Evolutionary conservation across 768 basidiomycete genomes (phyloP).

Genomic region (Boletus rex-veris): DNA sequence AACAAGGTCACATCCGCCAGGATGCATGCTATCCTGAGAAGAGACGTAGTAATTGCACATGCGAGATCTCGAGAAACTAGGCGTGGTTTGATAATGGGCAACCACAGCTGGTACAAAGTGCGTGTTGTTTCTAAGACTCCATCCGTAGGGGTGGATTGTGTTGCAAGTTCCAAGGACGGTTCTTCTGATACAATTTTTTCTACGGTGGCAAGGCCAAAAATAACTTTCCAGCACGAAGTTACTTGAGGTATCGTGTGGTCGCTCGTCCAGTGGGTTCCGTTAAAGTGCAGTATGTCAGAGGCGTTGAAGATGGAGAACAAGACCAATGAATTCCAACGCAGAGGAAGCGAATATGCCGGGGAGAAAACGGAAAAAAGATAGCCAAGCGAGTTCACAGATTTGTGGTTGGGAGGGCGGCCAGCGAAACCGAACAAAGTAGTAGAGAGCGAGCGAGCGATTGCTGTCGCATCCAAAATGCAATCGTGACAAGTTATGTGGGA

Average conservation of each 20-base stretch:
- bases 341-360: constrained; percentile 25
- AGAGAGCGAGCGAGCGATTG: constrained; percentile 15
- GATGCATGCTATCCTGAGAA: constrained; percentile 44
- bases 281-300: background rate
- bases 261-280: background rate
- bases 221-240: constrained; percentile 36
- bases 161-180: background rate
- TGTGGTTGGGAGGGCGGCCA: background rate
- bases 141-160: background rate
- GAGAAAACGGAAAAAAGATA: constrained; percentile 26
- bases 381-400: background rate
- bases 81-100: constrained; percentile 16
- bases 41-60: constrained; percentile 37
- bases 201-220: constrained; percentile 40
- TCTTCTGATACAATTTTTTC: constrained; percentile 27
- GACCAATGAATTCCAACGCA: constrained; percentile 43
- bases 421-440: constrained; percentile 5
- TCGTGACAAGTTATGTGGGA: background rate
- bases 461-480: constrained; percentile 5
- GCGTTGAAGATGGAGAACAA: constrained; percentile 36
- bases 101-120: constrained; percentile 44
- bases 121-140: constrained; percentile 28
- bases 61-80: constrained; percentile 31
- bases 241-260: constrained; percentile 4
- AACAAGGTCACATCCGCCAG: constrained; percentile 37